A percentile compares a stretch with the other conserved stretches of the same genome.
Conservation (phyloP, 306 rosid species). For the Cyclanthera cordifolia region DNA sequence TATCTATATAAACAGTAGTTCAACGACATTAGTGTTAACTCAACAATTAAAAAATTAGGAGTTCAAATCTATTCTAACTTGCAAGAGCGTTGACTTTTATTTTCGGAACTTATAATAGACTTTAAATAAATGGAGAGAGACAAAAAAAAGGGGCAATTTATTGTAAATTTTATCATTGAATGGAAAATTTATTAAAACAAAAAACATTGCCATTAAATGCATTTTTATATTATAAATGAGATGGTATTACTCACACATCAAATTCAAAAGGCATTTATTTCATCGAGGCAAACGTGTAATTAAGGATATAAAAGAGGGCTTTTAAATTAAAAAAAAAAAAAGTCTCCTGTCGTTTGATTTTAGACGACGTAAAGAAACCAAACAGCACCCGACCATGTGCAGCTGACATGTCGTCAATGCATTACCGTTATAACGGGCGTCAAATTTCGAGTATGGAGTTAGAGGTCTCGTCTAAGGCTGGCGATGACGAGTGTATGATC, state of each 20-base stretch:
- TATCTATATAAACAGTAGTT: no score
- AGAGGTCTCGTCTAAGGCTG: no score
- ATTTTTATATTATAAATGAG: no score
- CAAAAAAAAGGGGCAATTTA: no score
- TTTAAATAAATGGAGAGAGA: background rate
- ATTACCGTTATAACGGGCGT: conserved; percentile 25
- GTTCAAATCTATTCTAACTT: no score
- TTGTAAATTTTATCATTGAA: background rate
- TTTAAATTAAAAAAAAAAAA: background rate
- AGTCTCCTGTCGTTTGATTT: background rate
- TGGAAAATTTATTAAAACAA: background rate
- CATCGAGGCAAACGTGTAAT: background rate
- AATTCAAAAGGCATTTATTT: background rate
- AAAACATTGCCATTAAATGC: background rate
- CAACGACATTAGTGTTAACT: no score
- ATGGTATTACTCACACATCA: no score
- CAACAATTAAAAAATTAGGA: no score
- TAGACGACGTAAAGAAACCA: conserved; percentile 1
- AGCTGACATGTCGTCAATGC: background rate
- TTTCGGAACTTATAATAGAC: no score
- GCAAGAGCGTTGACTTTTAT: no score
- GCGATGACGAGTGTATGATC: no score
- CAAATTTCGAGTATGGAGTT: no score
- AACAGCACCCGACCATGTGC: background rate
- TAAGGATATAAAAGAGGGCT: background rate